Base-by-base conservation (phyloP, 225 moss, liverwort and hornwort genomes). In the Polytrichum formosum region DNA sequence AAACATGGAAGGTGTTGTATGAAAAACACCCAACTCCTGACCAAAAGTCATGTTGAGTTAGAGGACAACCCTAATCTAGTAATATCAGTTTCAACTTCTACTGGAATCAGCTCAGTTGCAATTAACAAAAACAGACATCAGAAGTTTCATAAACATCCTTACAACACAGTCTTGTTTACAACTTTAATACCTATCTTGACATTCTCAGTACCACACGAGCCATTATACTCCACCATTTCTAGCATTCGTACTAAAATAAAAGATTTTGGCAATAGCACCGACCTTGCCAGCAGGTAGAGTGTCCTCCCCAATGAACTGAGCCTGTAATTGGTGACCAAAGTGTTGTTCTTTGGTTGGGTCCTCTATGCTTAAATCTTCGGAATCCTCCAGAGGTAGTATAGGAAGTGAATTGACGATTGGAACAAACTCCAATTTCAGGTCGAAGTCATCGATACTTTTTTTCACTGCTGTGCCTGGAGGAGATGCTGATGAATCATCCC, bases 361-460 rank as follows among this genome's bases (percentile, higher is more conserved):
- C 71, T 65, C 28, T 7, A 71, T 68, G 54, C 53, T 28, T 63
- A 31, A 35, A 21, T 76, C 74, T 53, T 75, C 31, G 30, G 28
- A 58, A 27, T 55, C 74, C 30, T 73, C 55, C 65, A 31, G 56
- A 69, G 73, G 26, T 55, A 72, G 29, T 61, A 33, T 25, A 54
- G 76, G 53, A 20, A 63, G 53, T 67, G 63, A 25, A 62, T 30
- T 23, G 55, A 70, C 56, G 21, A 69, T 37, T 26, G 75, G 69
- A 69, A 76, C 67, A 68, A 76, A 78, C 65, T 78, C 82, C 82
- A 78, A 37, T 65, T 82, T 72, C 64, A 68, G n/a, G 33, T 75
- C 70, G 27, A 61, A 65, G 31, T 67, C 61, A 69, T 72, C 68
- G 9, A 72, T 19, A 29, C 75, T 69, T 53, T 54, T 65, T 54